These are phyloP conservation scores for Smittium culicis DNA, from an alignment of 371 early-diverging fungal genomes.

Conservation along the genomic window DNA sequence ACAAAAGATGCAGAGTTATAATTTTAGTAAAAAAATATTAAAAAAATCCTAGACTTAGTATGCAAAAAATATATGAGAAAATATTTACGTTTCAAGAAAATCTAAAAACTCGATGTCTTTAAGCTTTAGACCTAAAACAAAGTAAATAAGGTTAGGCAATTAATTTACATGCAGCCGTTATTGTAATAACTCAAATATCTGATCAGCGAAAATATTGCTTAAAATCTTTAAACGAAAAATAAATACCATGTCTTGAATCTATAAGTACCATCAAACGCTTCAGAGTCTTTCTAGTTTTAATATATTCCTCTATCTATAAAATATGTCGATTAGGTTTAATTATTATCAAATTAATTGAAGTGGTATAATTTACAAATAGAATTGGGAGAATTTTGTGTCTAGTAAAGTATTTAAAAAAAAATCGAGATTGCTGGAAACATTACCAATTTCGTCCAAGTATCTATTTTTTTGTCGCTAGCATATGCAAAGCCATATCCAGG, in stretches of 20 bases:
- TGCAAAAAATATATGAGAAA: neutral
- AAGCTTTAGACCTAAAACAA: conserved; percentile 18
- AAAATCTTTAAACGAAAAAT: neutral
- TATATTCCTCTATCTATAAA: conserved; percentile 51
- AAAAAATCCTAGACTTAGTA: no score
- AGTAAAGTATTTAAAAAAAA: no score
- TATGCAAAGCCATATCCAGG: conserved; percentile 80
- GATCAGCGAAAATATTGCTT: no score
- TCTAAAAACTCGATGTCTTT: conserved; percentile 29
- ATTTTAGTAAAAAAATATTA: neutral
- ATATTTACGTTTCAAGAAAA: conserved; percentile 17
- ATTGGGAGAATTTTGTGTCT: no score
- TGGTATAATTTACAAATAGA: no score
- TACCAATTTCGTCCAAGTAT: conserved; percentile 51
- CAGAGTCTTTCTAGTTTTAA: conserved; percentile 41
- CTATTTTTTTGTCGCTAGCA: conserved; percentile 46
- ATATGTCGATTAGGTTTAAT: neutral
- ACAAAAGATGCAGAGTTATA: neutral
- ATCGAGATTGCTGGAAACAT: no score
- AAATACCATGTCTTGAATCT: conserved; percentile 62
- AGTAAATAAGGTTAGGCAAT: no score
- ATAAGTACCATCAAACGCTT: conserved; percentile 54
- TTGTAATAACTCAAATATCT: no score
- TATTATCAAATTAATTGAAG: no score
- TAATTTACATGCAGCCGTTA: no score